Evolutionary conservation across 345 rosid species (phyloP), one percentile per base, ranked within the genome.

Genomic region (Lepidium didymum): DNA sequence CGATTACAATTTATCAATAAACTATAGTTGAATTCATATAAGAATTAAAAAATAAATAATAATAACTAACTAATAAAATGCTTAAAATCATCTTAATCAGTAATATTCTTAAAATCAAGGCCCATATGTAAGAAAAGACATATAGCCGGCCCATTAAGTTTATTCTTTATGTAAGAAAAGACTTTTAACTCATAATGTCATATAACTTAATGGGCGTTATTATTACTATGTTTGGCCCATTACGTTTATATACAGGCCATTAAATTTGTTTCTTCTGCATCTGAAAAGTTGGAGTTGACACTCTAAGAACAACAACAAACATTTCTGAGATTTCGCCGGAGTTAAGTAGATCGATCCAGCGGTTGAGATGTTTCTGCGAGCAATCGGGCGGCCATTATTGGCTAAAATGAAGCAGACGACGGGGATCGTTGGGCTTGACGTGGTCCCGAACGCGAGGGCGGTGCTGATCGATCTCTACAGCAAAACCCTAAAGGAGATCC

Each of bases 401-500:
- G 96, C 92, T 52, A 85, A 74, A 76, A 82, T 85, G 80, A 95
- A 95, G 68, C 83, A 91, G 80, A 87, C 98, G 72, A 91, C 99
- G 10, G 98, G 98, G 80, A 87, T 95, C 73, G 94, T 86, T 0
- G 99, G 99, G 15, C 84, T 95, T 33, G 98, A 95, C 15, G 99
- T 91, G 44, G 98, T 91, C 10, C 96, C 97, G 16, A 89, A 91
- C 78, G 97, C 92, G 50, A 85, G 94, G 72, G 91, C 78, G 72
- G 98, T 91, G 44, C 59, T 95, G 76, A 87, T 75, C 59, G 78
- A 75, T 56, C 92, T 95, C 5, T 91, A 95, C 82, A 44, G 27
- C 79, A 89, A 95, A 86, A 89, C 96, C 84, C 89, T 95, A 66
- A 89, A 85, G 56, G 92, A 95, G 86, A 88, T 95, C 84, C 81